Base-by-base conservation (phyloP, 2,329 filamentous ascomycete species). In the Drechslerella dactyloides region DNA sequence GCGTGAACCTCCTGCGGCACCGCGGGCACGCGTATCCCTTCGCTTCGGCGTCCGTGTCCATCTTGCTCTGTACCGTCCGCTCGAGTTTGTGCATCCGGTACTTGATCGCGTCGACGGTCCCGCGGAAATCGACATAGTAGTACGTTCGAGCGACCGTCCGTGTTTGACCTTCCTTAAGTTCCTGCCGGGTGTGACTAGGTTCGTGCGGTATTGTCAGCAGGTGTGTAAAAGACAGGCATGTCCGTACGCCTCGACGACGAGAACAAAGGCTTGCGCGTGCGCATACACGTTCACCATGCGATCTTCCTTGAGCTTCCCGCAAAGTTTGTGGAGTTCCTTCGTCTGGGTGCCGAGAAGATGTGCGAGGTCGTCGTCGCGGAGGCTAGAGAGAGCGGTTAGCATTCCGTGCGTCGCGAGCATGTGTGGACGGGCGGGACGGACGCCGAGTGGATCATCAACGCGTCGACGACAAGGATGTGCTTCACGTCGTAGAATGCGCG, bases 41-140 rank as follows among this genome's bases (percentile, higher is more conserved):
- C 10, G 76, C 74, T 40, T 76, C 75, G 13, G 75, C 75, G 19
- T 76, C 76, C 21, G 75, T 77, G 53, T 76, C 76, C 74, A 77
- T 97, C 79, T 91, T 90, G 80, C 97, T 93, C 63, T 86, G 86
- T 8, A 89, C 89, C 0, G 91, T 88, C 80, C 97, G 93, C 69
- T 97, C 91, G 61, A 89, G 87, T 79, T 93, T 93, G 75, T 93
- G 92, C 76, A 97, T 87, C 64, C 89, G 89, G 78, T 93, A 99
- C 80, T 99, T 99, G 81, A 96, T 96, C 54, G 91, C 91, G 81
- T 99, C 94, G 77, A 99, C 91, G 37, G 93, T 91, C 66, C 91
- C 90, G 69, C 94, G 91, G 78, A 96, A 96, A 79, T 97, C 93
- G 79, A 99, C 93, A 81, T 91, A 99, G 82, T 96, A 99, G 84